Evolutionary conservation across 768 basidiomycete species (phyloP).

Genomic region (Pleurotus eryngii): DNA sequence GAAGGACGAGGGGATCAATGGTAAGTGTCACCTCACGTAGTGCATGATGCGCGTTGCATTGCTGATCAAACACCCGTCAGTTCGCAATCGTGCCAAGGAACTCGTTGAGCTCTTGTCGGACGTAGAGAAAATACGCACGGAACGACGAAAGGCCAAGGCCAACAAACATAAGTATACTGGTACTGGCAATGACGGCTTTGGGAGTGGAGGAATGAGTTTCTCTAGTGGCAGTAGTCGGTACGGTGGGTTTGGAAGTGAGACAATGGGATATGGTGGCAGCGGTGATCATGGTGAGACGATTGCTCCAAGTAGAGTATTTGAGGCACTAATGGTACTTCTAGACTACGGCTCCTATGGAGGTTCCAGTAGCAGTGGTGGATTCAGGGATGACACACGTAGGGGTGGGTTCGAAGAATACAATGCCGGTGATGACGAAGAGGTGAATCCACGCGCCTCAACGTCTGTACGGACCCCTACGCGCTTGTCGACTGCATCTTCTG

Average conservation of each 20-base stretch:
- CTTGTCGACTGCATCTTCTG: conserved; percentile 13
- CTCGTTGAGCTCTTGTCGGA: conserved; percentile 89
- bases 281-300: conserved; percentile 14
- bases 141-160: conserved; percentile 88
- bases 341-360: conserved; percentile 30
- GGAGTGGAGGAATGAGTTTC: conserved; percentile 49
- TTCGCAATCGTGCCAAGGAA: conserved; percentile 92
- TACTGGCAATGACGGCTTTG: conserved; percentile 76
- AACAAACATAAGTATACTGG: conserved; percentile 92
- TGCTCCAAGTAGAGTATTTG: not conserved
- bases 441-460: conserved; percentile 27
- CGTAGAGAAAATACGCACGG: conserved; percentile 83
- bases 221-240: conserved; percentile 48
- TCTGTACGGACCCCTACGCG: conserved; percentile 35
- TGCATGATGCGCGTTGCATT: too few species aligned
- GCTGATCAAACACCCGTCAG: conserved; percentile 39
- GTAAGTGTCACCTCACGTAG: conserved; percentile 35
- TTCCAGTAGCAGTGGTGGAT: conserved; percentile 39
- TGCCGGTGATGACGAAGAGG: conserved; percentile 84
- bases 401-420: conserved; percentile 90
- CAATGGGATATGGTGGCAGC: conserved; percentile 26
- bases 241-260: conserved; percentile 43
- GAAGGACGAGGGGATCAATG: conserved; percentile 97
- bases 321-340: conserved; percentile 20
- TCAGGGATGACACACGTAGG: conserved; percentile 55